Evolutionary conservation across 305 asterid species (phyloP), one percentile per base, ranked within the genome.

Genomic region (Solanum chacoense): DNA sequence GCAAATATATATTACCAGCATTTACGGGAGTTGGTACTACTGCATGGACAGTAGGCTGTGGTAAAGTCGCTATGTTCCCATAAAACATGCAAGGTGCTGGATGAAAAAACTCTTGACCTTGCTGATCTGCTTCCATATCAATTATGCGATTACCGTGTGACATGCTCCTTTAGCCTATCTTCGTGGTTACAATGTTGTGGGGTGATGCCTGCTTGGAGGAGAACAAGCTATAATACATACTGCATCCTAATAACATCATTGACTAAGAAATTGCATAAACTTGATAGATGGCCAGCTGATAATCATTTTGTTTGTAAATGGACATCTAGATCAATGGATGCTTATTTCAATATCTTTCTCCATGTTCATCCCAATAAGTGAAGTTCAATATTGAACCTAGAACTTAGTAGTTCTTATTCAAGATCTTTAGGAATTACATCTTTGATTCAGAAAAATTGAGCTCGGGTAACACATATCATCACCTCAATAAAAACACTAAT

Each of bases 91-190:
- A 87, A 31, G 85, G 89, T 31, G 67, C 89, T 8, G 97, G 90
- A 78, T 78, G 94, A 76, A 87, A 89, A 55, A 73, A 72, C 85
- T 45, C 71, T 89, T 89, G 95, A 84, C 95, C 94, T 88, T 89
- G 97, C 87, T 91, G 96, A 71, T 95, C 94, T 29, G 93, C 87
- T 90, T 94, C 98, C 90, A 91, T 42, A 86, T 94, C 94, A 85
- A 88, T 89, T 93, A 91, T 93, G 86, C 92, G 93, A 91, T 93
- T 92, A 6, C 87, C 88, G 89, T 93, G 91, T 81, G 90, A 94
- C 89, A 92, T 93, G 88, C 91, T 94, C 87, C 95, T 93, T 85
- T 95, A 95, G 89, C 96, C 97, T 98, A 95, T 96, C 85, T 86
- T 88, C 85, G 76, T 35, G 45, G 86, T 80, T 75, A 76, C 35